Conservation (phyloP, 441 rosid genomes). For the Corymbia calophylla region DNA sequence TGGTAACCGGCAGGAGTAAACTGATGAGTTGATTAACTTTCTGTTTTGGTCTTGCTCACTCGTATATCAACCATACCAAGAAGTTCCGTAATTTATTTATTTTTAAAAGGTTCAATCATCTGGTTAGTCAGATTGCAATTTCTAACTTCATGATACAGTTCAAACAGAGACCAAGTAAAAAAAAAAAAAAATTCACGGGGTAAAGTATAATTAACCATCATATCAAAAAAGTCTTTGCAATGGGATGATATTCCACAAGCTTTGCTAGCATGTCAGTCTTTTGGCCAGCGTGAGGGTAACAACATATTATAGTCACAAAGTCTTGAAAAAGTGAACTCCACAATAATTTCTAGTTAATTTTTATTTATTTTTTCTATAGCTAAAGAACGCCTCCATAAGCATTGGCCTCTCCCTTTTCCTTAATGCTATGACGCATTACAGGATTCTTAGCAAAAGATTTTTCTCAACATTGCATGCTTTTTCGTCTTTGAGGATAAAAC, state of each 20-base stretch:
- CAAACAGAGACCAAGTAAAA: not conserved
- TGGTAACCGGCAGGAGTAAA: not conserved
- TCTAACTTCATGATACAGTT: not conserved
- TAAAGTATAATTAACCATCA: not conserved
- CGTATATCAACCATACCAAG: not conserved
- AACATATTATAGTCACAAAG: too few species aligned
- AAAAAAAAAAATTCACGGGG: not conserved
- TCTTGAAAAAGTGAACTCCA: not conserved
- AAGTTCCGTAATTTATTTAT: too few species aligned
- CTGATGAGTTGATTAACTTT: not conserved
- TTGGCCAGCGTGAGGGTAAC: too few species aligned
- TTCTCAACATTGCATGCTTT: too few species aligned
- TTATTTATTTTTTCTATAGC: too few species aligned
- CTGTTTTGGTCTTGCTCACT: not conserved
- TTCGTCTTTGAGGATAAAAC: too few species aligned
- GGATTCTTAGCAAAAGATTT: too few species aligned
- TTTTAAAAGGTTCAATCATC: not conserved
- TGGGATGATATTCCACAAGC: not conserved
- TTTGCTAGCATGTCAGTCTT: not conserved
- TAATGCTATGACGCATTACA: too few species aligned
- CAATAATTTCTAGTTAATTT: too few species aligned
- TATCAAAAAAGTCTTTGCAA: not conserved
- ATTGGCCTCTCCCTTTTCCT: too few species aligned
- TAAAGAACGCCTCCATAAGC: too few species aligned
- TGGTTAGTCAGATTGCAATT: not conserved